Evolutionary conservation across 805 yeast species (phyloP), one percentile per base, ranked within the genome.

Genomic region (Huiozyma sinensis): DNA sequence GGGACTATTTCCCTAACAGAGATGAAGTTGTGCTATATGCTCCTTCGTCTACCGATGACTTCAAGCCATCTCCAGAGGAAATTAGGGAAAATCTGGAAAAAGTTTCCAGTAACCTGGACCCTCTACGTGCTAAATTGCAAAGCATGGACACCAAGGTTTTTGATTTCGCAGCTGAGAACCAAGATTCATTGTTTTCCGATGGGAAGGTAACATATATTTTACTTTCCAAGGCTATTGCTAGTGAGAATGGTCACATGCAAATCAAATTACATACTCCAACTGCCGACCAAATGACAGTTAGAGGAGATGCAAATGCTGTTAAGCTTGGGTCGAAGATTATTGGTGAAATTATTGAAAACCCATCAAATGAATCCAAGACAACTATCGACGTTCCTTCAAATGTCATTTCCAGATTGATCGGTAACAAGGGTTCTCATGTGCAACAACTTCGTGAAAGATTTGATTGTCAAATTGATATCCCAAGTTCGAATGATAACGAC

Each of bases 391-490:
- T 87, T 58, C 94, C 96, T 49, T 64, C 78, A 2, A 66, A 71
- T 42, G 75, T 78, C 40, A 68, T 90, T 47, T 74, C 92, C 29
- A 79, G 92, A 65, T 71, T 94, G 43, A 87, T 92, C 63, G 99
- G 99, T 52, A 83, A 82, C 60, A 83, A 77, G 48, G 98, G 99
- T 44, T 67, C 85, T 37, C 77, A 79, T 58, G 66, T 92, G 57
- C 75, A 76, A 52, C 68, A 75, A 41, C 62, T 87, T 47, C 73
- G 83, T 50, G 85, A 83, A 7, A 82, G 83, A 56, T 86, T 71
- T 55, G 86, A 80, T 40, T 86, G 84, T 51, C 75, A 73, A 52
- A 72, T 92, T 49, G 95, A 89, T 56, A 79, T 87, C 43, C 77
- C 75, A 42, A 50, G 52, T 13, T 80, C 76, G 40, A 72, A 67